Base-by-base conservation (phyloP, 2,329 filamentous ascomycete species). In the Epichloe scottii region DNA sequence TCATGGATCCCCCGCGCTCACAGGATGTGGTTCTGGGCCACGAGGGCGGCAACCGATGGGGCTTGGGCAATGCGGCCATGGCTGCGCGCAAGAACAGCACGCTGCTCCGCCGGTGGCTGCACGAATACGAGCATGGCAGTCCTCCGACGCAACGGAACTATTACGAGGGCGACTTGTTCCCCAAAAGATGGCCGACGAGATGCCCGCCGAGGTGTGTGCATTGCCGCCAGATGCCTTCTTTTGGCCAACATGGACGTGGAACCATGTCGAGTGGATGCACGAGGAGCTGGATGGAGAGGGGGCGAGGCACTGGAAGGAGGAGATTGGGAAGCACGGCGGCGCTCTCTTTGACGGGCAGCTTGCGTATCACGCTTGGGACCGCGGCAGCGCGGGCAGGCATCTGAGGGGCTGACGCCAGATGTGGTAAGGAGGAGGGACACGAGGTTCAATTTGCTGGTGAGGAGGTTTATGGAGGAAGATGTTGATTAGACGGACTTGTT, bases 291-390 rank as follows among this genome's bases (percentile, higher is more conserved):
- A 33, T n/a, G 6, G 19, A n/a, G 23, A 38, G 11, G 47, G 55
- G 21, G 45, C 54, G 5, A 26, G 39, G 21, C 21, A 41, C 30
- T 57, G 54, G 54, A 33, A 35, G 19, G 17, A 17, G 5, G 40
- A 51, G 39, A 55, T 57, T 39, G 39, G 46, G 8, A 26, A 39
- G 34, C 51, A 49, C 34, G 54, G 54, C 17, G 54, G 55, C 12
- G 51, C 54, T 12, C 34, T 55, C 34, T 56, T 54, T 30, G 47
- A 53, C 5, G 52, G 52, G 19, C 55, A 55, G 54, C 44, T 57
- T 17, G 54, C 49, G 15, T 57, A 57, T 26, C 55, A 55, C 40
- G 54, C 55, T 8, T 57, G 55, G 55, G 52, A 47, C n/a, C 53
- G 51, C 23, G 51, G 52, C 45, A 48, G 48, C 12, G 35, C 43